Evolutionary conservation across 2,329 filamentous ascomycete genomes (phyloP), one percentile per base, ranked within the genome.

Genomic region (Penicillium sp.): DNA sequence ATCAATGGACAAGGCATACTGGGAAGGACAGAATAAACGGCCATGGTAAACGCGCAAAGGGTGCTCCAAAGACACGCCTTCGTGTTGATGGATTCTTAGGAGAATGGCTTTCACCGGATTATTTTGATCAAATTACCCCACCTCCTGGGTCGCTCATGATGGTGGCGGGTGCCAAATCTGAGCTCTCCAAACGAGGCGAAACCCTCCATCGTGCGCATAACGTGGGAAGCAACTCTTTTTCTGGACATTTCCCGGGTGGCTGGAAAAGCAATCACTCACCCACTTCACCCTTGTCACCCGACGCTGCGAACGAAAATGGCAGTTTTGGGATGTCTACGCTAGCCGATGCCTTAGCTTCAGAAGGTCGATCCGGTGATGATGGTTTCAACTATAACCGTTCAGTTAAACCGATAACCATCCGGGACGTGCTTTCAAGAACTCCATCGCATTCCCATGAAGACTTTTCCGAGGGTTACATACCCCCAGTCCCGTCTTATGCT

Each of bases 81-180:
- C 88, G 94, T 0, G 81, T 99, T 5, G 94, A 99, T 73, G 88
- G 92, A 0, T 97, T 95, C 68, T 80, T 99, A 0, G 93, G 94
- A 49, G 94, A 99, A 78, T 99, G 94, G 94, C 80, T 97, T 28
- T 90, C 89, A 1, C 90, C 91, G 1, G 88, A 92, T 67, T 99
- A 99, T 71, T 99, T 93, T 66, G 91, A 96, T 61, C 82, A 89
- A 52, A 97, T 97, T 62, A 93, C 89, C 0, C 90, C 91, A 3
- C 94, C 94, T 11, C 94, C 94, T 0, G 84, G 85, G 45, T 93
- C 91, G 3, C 83, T 87, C 3, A 83, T 94, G 74, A 95, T 99
- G 90, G 80, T 97, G 2, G 89, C 89, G 24, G 84, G 85, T 42
- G 93, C 94, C 28, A 97, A 97, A 72, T 89, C 90, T 23, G 90